Conservation (phyloP, 2,329 filamentous ascomycete genomes). For the Pseudogymnoascus sp. region DNA sequence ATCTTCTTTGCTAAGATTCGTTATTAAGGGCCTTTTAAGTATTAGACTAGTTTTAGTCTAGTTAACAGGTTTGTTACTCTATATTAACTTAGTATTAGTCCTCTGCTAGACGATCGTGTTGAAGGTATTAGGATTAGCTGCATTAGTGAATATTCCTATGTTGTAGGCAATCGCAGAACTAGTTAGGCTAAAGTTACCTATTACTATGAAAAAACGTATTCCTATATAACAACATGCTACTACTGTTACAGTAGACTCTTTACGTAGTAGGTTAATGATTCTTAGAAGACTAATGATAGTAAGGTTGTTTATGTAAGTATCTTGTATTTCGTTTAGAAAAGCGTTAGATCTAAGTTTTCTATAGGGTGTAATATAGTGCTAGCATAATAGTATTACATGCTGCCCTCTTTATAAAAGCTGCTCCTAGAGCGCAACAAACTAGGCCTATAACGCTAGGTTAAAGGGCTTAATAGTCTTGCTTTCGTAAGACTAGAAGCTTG, state of each 20-base stretch:
- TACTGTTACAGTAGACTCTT: constrained; percentile 51
- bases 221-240: constrained; percentile 59
- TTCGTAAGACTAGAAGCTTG: constrained; percentile 24
- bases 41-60: constrained; percentile 17
- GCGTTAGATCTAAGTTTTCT: constrained; percentile 36
- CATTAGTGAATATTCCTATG: constrained; percentile 58
- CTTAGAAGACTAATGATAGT: constrained; percentile 48
- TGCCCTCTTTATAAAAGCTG: constrained; percentile 38
- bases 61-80: neutral
- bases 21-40: constrained; percentile 22
- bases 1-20: constrained; percentile 30
- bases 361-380: constrained; percentile 31
- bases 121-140: constrained; percentile 33
- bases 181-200: constrained; percentile 70
- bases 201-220: constrained; percentile 70
- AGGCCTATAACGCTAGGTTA: constrained; percentile 29
- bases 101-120: constrained; percentile 26
- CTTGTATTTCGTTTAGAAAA: constrained; percentile 45
- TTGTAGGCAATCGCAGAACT: constrained; percentile 64
- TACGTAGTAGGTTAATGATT: constrained; percentile 48
- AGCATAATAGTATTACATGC: constrained; percentile 39
- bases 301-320: constrained; percentile 35
- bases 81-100: no score
- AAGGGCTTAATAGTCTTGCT: constrained; percentile 32
- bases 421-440: constrained; percentile 36